A percentile compares a stretch with the other conserved stretches of the same genome.
These are phyloP conservation scores for Aquilaria agallochum DNA, from an alignment of 441 rosid species.

Conservation along the genomic window DNA sequence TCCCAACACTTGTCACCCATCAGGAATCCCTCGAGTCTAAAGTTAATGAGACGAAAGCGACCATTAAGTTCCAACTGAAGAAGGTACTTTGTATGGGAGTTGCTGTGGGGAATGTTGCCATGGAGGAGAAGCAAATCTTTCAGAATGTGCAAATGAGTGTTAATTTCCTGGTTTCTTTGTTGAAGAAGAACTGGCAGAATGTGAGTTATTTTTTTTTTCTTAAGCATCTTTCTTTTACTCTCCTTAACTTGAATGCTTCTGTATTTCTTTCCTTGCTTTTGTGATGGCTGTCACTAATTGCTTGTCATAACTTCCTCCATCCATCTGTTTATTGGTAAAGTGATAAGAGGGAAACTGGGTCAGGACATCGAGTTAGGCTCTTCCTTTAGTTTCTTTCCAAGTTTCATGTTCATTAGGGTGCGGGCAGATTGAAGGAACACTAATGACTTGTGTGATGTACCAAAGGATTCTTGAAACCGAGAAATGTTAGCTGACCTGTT, in stretches of 20 bases:
- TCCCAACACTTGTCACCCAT: conserved; percentile 83
- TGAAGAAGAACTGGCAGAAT: conserved; percentile 96
- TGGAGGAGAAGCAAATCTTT: conserved; percentile 94
- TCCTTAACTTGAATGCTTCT: background rate
- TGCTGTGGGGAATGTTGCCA: conserved; percentile 73
- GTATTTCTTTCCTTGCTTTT: background rate
- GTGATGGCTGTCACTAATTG: background rate
- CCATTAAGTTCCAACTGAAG: conserved; percentile 79
- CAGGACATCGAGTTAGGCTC: no score
- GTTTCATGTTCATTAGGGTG: no score
- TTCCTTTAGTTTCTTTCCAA: no score
- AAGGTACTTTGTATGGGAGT: conserved; percentile 97
- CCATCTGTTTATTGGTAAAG: background rate
- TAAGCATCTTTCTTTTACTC: no score
- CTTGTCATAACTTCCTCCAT: background rate
- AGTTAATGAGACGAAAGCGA: conserved; percentile 82
- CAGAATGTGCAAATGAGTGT: conserved; percentile 89
- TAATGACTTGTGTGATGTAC: no score
- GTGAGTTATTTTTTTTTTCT: conserved; percentile 29
- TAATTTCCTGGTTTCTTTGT: conserved; percentile 75
- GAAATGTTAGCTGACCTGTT: no score
- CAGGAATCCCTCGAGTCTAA: conserved; percentile 81
- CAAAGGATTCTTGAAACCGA: no score
- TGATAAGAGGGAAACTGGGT: no score
- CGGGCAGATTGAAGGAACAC: no score